Conservation (phyloP, 371 early-diverging fungal genomes). For the Lichtheimia ornata region DNA sequence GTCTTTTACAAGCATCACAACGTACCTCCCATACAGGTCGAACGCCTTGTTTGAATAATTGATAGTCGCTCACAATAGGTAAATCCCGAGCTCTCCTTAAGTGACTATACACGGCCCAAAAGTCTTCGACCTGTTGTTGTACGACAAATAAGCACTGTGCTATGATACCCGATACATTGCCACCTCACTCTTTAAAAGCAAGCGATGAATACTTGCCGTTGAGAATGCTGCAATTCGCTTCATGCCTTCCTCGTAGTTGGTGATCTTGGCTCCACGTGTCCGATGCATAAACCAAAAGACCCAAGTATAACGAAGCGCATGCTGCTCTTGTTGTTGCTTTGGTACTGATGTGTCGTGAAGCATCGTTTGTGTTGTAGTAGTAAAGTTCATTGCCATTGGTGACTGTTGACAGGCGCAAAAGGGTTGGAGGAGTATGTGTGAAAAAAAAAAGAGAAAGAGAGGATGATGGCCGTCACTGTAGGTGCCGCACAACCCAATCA, state of each 20-base stretch:
- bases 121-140: conserved; percentile 78
- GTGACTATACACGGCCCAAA: conserved; percentile 92
- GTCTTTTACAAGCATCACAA: not conserved
- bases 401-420: not conserved
- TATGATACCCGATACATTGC: too few species aligned
- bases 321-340: conserved; percentile 10
- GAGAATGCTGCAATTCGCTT: conserved; percentile 81
- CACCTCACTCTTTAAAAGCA: too few species aligned
- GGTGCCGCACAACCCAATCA: too few species aligned
- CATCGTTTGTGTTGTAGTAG: not conserved
- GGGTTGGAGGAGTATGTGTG: not conserved
- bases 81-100: conserved; percentile 85
- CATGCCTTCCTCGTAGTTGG: conserved; percentile 86
- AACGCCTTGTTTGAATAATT: conserved; percentile 92
- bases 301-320: conserved; percentile 69
- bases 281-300: conserved; percentile 93
- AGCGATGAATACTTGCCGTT: conserved; percentile 54
- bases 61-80: conserved; percentile 90
- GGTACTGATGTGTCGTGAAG: not conserved
- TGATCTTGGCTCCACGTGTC: conserved; percentile 79
- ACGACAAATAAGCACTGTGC: not conserved
- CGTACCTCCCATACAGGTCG: conserved; percentile 96
- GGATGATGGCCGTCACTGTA: conserved; percentile 3
- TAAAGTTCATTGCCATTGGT: not conserved
- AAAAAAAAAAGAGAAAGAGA: conserved; percentile 1